Evolutionary conservation across 148 eudicot species (phyloP).

Genomic region (Vaccinium darrowii): DNA sequence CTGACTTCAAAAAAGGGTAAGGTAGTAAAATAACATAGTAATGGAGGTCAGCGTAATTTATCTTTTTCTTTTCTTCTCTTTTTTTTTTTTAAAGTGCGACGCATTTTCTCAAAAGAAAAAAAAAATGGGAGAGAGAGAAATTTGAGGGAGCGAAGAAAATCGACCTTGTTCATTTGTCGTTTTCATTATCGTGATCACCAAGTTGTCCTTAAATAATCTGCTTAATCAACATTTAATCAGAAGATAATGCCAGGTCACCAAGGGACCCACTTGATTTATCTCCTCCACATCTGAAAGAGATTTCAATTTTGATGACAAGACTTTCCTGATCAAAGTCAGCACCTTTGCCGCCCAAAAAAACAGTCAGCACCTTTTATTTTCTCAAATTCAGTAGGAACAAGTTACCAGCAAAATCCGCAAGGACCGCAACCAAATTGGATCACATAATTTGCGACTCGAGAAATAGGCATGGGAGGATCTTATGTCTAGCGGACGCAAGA

Average conservation of each 20-base stretch:
- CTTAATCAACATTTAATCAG: background rate
- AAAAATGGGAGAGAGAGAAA: no score
- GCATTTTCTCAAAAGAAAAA: no score
- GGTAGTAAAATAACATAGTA: no score
- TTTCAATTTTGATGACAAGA: background rate
- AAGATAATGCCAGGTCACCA: background rate
- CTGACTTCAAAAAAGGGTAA: no score
- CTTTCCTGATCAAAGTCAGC: background rate
- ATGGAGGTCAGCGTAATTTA: no score
- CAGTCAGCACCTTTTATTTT: background rate
- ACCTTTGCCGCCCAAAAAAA: no score
- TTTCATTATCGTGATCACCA: background rate
- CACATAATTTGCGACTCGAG: background rate
- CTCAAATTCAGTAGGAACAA: background rate
- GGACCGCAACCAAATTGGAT: background rate
- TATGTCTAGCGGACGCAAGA: no score
- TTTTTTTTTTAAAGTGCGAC: no score
- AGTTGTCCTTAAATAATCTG: background rate
- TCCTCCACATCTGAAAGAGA: background rate
- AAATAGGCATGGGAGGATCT: background rate
- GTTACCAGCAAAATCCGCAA: background rate
- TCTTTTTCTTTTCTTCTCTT: no score
- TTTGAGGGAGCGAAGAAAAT: background rate
- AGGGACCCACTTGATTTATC: background rate
- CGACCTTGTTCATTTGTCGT: background rate